phyloP scores from a whole-genome alignment of 306 rosid species.

The Elaeagnus macrophylla region DNA sequence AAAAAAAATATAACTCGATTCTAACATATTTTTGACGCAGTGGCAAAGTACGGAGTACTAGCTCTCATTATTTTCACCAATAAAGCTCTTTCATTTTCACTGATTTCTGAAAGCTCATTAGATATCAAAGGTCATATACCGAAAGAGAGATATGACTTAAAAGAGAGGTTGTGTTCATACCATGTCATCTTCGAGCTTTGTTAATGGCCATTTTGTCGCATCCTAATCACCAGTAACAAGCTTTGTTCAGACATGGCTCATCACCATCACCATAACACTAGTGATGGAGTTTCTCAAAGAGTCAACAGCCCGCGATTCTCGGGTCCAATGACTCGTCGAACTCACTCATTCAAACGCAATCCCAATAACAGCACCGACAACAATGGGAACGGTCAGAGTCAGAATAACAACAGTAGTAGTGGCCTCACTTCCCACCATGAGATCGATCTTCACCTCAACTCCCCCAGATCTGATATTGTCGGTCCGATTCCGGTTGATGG shows the following conservation, averaged over 20 bases:
- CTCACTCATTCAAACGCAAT: slow-evolving; percentile 86
- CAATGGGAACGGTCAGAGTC: neutral
- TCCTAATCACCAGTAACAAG: slow-evolving; percentile 13
- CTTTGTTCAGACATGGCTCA: slow-evolving; percentile 36
- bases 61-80: too few species aligned
- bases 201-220: slow-evolving; percentile 37
- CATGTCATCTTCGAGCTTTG: slow-evolving; percentile 1
- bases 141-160: neutral
- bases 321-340: slow-evolving; percentile 92
- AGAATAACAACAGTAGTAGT: slow-evolving; percentile 4
- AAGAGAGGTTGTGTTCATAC: neutral
- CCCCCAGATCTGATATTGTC: slow-evolving; percentile 66
- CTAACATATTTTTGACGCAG: too few species aligned
- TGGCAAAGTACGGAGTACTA: too few species aligned
- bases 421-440: slow-evolving; percentile 42
- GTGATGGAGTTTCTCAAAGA: slow-evolving; percentile 80
- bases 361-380: slow-evolving; percentile 3
- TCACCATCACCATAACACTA: slow-evolving; percentile 41
- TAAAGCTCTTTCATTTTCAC: too few species aligned
- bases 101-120: neutral
- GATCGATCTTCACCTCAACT: slow-evolving; percentile 56
- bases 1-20: too few species aligned
- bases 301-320: slow-evolving; percentile 90
- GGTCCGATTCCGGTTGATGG: slow-evolving; percentile 28
- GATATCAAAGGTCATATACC: neutral